Base-by-base conservation (phyloP, 164 flowering plant species). In the Tetracentron sinense region DNA sequence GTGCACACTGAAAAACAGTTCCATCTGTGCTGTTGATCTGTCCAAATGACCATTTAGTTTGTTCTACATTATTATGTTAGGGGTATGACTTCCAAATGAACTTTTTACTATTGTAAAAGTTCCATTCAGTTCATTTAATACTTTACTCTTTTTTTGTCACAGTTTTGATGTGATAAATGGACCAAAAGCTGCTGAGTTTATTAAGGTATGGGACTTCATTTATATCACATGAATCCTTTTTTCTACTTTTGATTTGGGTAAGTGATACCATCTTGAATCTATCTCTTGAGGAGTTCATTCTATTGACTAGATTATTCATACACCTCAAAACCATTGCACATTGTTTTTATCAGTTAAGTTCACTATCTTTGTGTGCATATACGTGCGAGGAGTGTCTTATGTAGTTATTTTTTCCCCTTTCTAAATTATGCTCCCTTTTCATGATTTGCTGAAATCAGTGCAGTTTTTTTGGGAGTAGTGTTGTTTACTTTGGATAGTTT, bases 101-200 rank as follows among this genome's bases (percentile, higher is more conserved):
- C 14, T 10, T 38, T 10, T 38, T 16, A 3, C 44, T 49, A 49
- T 20, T 49, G 11, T n/a, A 22, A 49, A 21, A 22, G 1, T 49
- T 25, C 53, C 5, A 22, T 52, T 7, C 42, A 5, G 60, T 47
- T 54, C n/a, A 4, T 0, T 35, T 20, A 27, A 19, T 27, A 12
- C 2, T 17, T 56, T 65, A 6, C 38, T 67, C 28, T 63, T 53
- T 59, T 66, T 19, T 29, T 62, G 26, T 75, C 21, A 25, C 85
- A 94, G 97, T 74, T 94, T 94, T 83, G 99, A 94, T 74, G 79
- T 77, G 38, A 38, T 78, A 16, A 89, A 85, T 83, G 99, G 99
- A 69, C 99, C 99, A 57, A 81, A 80, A 66, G 97, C 99, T 56
- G 99, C 97, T 56, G 95, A 83, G 26, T 91, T 78, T 69, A 94